Percentiles rank a stretch among this genome's conserved stretches.
Evolutionary conservation across 2,329 filamentous ascomycete species (phyloP).

Genomic region (Calycina herbarum): DNA sequence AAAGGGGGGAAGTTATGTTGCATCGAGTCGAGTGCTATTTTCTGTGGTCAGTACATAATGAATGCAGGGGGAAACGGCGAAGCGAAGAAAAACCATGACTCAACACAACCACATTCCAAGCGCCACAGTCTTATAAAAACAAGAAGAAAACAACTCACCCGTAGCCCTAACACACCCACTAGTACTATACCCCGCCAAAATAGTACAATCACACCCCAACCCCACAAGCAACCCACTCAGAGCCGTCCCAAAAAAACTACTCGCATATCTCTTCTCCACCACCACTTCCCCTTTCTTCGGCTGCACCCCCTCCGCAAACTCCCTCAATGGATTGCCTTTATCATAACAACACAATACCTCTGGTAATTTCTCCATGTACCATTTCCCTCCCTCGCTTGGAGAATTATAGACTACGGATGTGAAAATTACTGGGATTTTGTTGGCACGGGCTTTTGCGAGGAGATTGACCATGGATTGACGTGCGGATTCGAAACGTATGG

Average conservation of each 20-base stretch:
- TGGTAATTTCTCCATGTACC: slow-evolving; percentile 19
- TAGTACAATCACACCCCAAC: slow-evolving; percentile 43
- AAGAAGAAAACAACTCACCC: neutral
- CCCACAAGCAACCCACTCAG: slow-evolving; percentile 34
- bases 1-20: slow-evolving; percentile 45
- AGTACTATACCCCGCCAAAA: slow-evolving; percentile 49
- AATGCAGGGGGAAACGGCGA: neutral
- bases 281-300: slow-evolving; percentile 35
- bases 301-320: slow-evolving; percentile 17
- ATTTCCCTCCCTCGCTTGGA: slow-evolving; percentile 16
- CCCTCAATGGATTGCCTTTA: slow-evolving; percentile 19
- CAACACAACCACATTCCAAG: neutral
- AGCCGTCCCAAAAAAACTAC: slow-evolving; percentile 47
- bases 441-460: slow-evolving; percentile 14
- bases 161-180: slow-evolving; percentile 48
- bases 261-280: slow-evolving; percentile 46
- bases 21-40: slow-evolving; percentile 44
- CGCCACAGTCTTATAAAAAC: too few species aligned
- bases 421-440: slow-evolving; percentile 16
- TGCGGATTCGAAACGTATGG: slow-evolving; percentile 18
- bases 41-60: neutral
- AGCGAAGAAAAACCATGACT: neutral
- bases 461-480: slow-evolving; percentile 17
- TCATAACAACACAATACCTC: slow-evolving; percentile 19
- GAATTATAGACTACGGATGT: slow-evolving; percentile 19